Conservation (phyloP, 1,284 basidiomycete genomes). For the Heterobasidion parviporum region DNA sequence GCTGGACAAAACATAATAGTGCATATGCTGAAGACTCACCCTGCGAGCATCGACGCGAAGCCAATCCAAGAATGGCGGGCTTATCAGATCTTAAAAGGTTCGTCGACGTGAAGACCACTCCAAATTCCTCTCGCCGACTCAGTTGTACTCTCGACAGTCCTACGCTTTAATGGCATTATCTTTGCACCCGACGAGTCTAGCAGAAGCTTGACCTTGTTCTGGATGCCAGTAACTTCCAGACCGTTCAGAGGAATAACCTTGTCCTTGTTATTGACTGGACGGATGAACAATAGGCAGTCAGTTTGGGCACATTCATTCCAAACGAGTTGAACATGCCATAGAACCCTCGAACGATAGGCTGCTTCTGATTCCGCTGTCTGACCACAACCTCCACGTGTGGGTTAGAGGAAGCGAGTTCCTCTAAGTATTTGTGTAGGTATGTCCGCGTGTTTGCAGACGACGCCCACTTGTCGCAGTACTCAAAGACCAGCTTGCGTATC, state of each 20-base stretch:
- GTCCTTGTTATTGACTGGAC: constrained; percentile 66
- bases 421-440: constrained; percentile 57
- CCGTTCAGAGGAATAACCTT: constrained; percentile 72
- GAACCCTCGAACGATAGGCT: constrained; percentile 71
- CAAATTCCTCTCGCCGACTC: constrained; percentile 80
- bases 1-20: too few relatives aligned
- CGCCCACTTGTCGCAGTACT: constrained; percentile 76
- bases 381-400: constrained; percentile 79
- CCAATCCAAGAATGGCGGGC: background rate
- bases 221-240: constrained; percentile 62
- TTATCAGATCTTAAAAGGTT: constrained; percentile 36
- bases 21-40: background rate
- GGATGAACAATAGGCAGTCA: background rate
- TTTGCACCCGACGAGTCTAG: constrained; percentile 80
- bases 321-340: constrained; percentile 42
- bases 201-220: constrained; percentile 71
- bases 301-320: constrained; percentile 3
- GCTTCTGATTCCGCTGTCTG: constrained; percentile 60
- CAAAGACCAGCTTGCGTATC: constrained; percentile 75
- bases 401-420: constrained; percentile 55
- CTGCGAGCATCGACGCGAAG: background rate
- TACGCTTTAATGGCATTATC: constrained; percentile 67
- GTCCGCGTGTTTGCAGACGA: constrained; percentile 64
- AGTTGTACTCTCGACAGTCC: constrained; percentile 67
- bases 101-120: constrained; percentile 64